Percentiles rank a stretch among this genome's conserved stretches.
phyloP scores from a whole-genome alignment of 352 stramenopile genomes.

The Phytopythium helicoides region DNA sequence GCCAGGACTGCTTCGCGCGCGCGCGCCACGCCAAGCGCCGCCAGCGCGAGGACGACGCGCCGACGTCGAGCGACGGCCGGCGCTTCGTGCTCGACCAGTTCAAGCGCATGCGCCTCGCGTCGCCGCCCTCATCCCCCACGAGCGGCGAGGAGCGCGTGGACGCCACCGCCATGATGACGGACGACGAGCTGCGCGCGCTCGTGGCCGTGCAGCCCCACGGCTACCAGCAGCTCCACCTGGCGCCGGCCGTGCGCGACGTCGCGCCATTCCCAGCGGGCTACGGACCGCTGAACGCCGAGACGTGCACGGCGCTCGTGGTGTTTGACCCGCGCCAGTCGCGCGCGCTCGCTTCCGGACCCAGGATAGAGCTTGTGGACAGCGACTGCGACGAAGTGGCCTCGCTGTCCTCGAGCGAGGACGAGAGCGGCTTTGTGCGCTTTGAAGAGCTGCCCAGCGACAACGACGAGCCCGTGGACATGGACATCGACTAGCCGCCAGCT shows the following conservation, averaged over 20 bases:
- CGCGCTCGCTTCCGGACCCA: conserved; percentile 14
- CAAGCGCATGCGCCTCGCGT: conserved; percentile 71
- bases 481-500: conserved; percentile 49
- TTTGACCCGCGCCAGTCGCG: conserved; percentile 49
- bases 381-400: conserved; percentile 28
- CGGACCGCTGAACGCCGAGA: conserved; percentile 15
- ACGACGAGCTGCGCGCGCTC: conserved; percentile 14
- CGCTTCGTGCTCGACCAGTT: conserved; percentile 49
- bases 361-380: conserved; percentile 52
- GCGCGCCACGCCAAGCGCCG: conserved; percentile 46
- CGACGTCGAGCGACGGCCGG: background rate
- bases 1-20: conserved; percentile 50
- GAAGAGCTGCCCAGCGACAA: conserved; percentile 70
- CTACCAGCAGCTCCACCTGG: background rate
- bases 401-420: conserved; percentile 18
- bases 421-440: conserved; percentile 53
- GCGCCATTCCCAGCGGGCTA: background rate
- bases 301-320: conserved; percentile 51
- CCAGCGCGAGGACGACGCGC: conserved; percentile 20
- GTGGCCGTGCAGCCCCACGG: background rate
- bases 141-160: conserved; percentile 14
- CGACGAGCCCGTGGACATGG: conserved; percentile 50
- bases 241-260: background rate
- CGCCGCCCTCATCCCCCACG: conserved; percentile 22
- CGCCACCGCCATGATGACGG: conserved; percentile 21